A percentile compares a stretch with the other conserved stretches of the same genome.
These are phyloP conservation scores for Pholiota molesta DNA, from an alignment of 768 basidiomycete genomes.

Conservation along the genomic window DNA sequence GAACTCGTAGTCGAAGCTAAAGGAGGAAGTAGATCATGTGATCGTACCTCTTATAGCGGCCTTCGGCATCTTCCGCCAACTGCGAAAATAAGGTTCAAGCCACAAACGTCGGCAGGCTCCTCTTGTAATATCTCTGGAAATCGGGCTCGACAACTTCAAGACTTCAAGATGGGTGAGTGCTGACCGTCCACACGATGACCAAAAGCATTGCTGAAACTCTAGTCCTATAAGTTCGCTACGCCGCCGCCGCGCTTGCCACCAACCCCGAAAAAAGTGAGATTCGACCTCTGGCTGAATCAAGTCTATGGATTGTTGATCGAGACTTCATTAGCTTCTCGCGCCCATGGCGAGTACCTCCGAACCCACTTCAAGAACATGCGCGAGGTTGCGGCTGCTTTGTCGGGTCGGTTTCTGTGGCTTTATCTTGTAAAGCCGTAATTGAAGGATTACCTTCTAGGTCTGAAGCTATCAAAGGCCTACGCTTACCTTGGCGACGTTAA, in stretches of 20 bases:
- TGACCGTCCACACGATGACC: constrained; percentile 22
- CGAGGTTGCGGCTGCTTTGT: constrained; percentile 94
- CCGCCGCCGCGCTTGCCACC: constrained; percentile 79
- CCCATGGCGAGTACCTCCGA: constrained; percentile 95
- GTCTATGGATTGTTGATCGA: constrained; percentile 11
- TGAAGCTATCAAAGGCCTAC: constrained; percentile 95
- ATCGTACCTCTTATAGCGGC: background rate
- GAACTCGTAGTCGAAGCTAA: no score
- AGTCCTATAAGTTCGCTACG: constrained; percentile 84
- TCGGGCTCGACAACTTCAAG: constrained; percentile 53
- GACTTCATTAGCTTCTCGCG: constrained; percentile 70
- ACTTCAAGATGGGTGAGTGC: constrained; percentile 68
- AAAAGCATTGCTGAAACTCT: constrained; percentile 21
- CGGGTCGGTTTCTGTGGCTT: constrained; percentile 56
- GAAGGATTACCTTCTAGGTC: constrained; percentile 53
- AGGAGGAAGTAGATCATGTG: background rate
- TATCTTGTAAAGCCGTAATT: constrained; percentile 3
- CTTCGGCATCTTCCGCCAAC: constrained; percentile 29
- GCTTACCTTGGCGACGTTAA: constrained; percentile 90
- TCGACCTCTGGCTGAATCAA: background rate
- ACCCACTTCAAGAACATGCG: constrained; percentile 99
- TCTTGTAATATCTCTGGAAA: constrained; percentile 28
- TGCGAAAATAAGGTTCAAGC: constrained; percentile 50
- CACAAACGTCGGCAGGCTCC: constrained; percentile 29
- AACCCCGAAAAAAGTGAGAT: constrained; percentile 95